Conservation (phyloP, 1,139 yeast genomes). For the Pichia cactophila region DNA sequence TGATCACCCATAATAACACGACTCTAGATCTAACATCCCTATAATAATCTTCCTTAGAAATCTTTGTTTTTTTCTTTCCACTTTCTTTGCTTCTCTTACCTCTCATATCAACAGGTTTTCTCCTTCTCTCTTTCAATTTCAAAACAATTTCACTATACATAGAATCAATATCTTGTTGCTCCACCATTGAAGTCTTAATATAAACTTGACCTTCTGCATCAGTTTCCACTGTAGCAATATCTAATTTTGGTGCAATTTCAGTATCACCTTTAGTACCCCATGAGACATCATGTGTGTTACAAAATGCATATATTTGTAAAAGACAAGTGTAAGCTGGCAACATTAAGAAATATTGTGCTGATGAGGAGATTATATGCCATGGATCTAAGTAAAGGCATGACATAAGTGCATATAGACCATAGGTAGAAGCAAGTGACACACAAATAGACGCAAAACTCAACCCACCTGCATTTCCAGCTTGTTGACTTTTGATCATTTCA, state of each 20-base stretch:
- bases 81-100: slow-evolving; percentile 48
- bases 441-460: slow-evolving; percentile 62
- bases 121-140: slow-evolving; percentile 67
- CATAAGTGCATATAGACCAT: slow-evolving; percentile 76
- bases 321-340: slow-evolving; percentile 91
- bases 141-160: slow-evolving; percentile 72
- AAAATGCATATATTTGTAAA: slow-evolving; percentile 85
- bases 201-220: slow-evolving; percentile 52
- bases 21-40: slow-evolving; percentile 91
- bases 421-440: slow-evolving; percentile 82
- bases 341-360: slow-evolving; percentile 76
- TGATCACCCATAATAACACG: slow-evolving; percentile 83
- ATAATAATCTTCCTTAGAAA: slow-evolving; percentile 79
- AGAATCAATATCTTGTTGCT: slow-evolving; percentile 84
- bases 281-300: slow-evolving; percentile 92
- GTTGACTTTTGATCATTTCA: slow-evolving; percentile 39
- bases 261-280: slow-evolving; percentile 98
- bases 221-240: slow-evolving; percentile 58
- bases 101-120: slow-evolving; percentile 39
- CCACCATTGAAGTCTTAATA: slow-evolving; percentile 84
- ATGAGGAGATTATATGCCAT: slow-evolving; percentile 86
- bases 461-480: slow-evolving; percentile 32
- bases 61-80: slow-evolving; percentile 31
- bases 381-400: slow-evolving; percentile 83
- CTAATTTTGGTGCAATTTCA: slow-evolving; percentile 56